These are phyloP conservation scores for Nitzschia palea DNA, from an alignment of 108 stramenopile species.

Conservation along the genomic window DNA sequence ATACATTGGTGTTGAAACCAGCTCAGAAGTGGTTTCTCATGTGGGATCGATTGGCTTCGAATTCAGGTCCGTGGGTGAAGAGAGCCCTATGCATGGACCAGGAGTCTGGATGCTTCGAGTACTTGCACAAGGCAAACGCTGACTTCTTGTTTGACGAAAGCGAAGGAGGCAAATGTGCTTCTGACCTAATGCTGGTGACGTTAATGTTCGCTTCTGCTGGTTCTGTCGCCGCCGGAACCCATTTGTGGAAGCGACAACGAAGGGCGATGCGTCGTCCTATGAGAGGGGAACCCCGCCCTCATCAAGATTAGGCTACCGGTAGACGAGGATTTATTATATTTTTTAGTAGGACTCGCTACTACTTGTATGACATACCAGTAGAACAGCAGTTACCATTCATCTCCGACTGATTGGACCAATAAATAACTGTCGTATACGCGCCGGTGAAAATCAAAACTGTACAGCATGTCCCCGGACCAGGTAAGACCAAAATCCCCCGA, in stretches of 20 bases:
- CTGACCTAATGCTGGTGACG: constrained; percentile 59
- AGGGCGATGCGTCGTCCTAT: constrained; percentile 38
- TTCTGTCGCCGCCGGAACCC: constrained; percentile 38
- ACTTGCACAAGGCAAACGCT: constrained; percentile 58
- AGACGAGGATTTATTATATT: too few relatives aligned
- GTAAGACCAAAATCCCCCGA: too few relatives aligned
- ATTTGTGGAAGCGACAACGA: constrained; percentile 51
- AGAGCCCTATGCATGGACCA: constrained; percentile 45
- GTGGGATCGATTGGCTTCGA: constrained; percentile 40
- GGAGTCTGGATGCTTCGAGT: constrained; percentile 62
- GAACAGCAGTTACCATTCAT: too few relatives aligned
- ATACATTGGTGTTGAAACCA: constrained; percentile 33
- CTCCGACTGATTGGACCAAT: too few relatives aligned
- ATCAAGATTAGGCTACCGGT: constrained; percentile 53
- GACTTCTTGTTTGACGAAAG: constrained; percentile 58
- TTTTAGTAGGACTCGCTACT: too few relatives aligned
- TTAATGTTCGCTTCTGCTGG: constrained; percentile 36
- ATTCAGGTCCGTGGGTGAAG: constrained; percentile 42
- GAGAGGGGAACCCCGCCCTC: constrained; percentile 27
- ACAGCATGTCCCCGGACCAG: too few relatives aligned
- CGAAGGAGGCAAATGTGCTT: constrained; percentile 49
- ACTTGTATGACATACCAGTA: too few relatives aligned
- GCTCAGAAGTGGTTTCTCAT: constrained; percentile 43
- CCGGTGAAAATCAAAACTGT: too few relatives aligned
- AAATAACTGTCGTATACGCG: too few relatives aligned